Evolutionary conservation across 352 stramenopile genomes (phyloP), one percentile per base, ranked within the genome.

Genomic region (Peronosclerospora sorghi): DNA sequence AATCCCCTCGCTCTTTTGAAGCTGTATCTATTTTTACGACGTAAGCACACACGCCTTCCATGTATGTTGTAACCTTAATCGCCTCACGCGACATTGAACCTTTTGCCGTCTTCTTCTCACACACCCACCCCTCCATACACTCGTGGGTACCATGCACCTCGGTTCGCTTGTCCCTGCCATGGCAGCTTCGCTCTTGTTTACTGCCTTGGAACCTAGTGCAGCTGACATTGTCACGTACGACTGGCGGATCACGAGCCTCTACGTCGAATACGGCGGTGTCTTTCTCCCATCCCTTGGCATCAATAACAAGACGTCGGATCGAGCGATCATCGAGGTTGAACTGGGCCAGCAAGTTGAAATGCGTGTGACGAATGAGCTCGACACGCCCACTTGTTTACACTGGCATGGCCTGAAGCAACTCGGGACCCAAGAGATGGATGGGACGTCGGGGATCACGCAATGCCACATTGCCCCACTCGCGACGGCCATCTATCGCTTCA

Each of bases 381-480:
- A 41, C 8, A 45, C 45, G 20, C 46, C 49, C 6, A 61, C 55
- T 1, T 61, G 50, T 38, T 32, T 65, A n/a, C 62, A 72, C 40
- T 71, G 62, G 57, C 57, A 67, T 30, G 61, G 61, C 5, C 32
- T 72, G 10, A 60, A 59, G 42, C 60, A 70, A 17, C 45, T 54
- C 13, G 58, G 53, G 8, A 70, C 57, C 1, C 50, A 60, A 42
- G 51, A 62, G 28, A 70, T 66, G 62, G 62, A 72, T 13, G 54
- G 57, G 13, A 38, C 52, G 2, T 72, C 62, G 2, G 52, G 32
- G 7, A 51, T 72, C 24, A 68, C 62, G 0, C 62, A 72, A 28
- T 68, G 62, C 18, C 50, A 56, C n/a, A 68, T 68, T 15, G 4
- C 9, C 7, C 45, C 62, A 0, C 56, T 56, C 17, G 35, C 8